Conservation (phyloP, 176 grass and related monocot genomes). For the Poa annua region DNA sequence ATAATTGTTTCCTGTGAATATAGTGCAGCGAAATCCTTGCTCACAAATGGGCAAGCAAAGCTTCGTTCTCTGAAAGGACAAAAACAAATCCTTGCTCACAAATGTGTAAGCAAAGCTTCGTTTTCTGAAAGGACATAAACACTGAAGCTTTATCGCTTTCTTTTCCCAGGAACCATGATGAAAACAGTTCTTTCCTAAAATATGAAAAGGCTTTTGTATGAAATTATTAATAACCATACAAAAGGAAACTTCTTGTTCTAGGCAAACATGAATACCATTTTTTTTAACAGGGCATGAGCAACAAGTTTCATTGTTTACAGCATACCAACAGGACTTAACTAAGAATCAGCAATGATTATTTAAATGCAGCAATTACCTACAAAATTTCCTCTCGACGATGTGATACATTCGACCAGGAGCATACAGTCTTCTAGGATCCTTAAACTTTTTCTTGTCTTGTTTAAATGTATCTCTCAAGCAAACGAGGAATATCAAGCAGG, state of each 20-base stretch:
- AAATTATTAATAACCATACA: neutral
- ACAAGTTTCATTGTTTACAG: slow-evolving; percentile 18
- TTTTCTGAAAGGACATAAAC: neutral
- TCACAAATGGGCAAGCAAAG: no score
- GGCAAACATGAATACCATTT: slow-evolving; percentile 1
- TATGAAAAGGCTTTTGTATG: neutral
- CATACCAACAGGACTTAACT: neutral
- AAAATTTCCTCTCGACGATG: slow-evolving; percentile 98
- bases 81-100: no score
- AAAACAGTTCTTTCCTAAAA: no score
- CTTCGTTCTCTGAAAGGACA: no score
- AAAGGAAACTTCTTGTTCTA: slow-evolving; percentile 13
- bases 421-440: slow-evolving; percentile 87
- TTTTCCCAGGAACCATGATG: neutral
- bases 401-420: slow-evolving; percentile 98
- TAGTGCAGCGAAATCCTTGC: no score
- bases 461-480: slow-evolving; percentile 99
- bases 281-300: neutral
- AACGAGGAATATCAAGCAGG: slow-evolving; percentile 85
- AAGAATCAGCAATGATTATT: slow-evolving; percentile 15
- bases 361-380: slow-evolving; percentile 56
- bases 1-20: neutral
- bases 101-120: no score
- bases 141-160: neutral
- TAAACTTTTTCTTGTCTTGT: slow-evolving; percentile 86